Conservation (phyloP, 2,329 filamentous ascomycete species). For the Aspergillus eucalypticola region DNA sequence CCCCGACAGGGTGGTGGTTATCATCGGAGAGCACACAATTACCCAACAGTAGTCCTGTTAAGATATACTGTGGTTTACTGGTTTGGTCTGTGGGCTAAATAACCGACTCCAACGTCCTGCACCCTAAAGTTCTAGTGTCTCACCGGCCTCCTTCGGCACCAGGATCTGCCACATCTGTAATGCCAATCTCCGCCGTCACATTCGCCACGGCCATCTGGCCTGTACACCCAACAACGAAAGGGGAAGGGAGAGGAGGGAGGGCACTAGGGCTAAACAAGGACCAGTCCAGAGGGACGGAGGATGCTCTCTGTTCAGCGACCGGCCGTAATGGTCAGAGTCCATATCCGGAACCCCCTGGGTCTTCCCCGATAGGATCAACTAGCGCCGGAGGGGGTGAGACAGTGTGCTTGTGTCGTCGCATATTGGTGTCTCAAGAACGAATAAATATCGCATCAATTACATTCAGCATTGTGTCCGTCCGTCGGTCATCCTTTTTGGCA, state of each 20-base stretch:
- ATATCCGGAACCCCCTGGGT: constrained; percentile 9
- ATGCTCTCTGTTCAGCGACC: neutral
- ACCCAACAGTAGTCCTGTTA: neutral
- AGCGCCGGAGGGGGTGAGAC: constrained; percentile 8
- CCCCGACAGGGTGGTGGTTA: neutral
- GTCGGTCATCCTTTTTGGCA: neutral
- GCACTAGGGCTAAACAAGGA: neutral
- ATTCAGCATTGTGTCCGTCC: neutral
- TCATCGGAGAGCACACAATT: neutral
- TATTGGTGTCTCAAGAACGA: neutral
- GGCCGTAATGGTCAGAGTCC: constrained; percentile 5
- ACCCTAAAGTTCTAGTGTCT: neutral
- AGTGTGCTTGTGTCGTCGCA: neutral
- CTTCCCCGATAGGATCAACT: constrained; percentile 13
- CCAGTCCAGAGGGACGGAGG: neutral
- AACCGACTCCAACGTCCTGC: neutral
- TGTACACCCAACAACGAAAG: too few species aligned
- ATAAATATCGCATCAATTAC: constrained; percentile 1
- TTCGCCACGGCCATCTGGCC: neutral
- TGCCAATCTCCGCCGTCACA: neutral
- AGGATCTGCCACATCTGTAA: neutral
- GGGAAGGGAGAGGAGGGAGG: too few species aligned
- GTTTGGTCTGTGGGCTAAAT: neutral
- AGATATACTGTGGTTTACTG: too few species aligned
- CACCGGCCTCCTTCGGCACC: neutral